Base-by-base conservation (phyloP, 2,329 filamentous ascomycete genomes). In the Neocucurbitaria cava region DNA sequence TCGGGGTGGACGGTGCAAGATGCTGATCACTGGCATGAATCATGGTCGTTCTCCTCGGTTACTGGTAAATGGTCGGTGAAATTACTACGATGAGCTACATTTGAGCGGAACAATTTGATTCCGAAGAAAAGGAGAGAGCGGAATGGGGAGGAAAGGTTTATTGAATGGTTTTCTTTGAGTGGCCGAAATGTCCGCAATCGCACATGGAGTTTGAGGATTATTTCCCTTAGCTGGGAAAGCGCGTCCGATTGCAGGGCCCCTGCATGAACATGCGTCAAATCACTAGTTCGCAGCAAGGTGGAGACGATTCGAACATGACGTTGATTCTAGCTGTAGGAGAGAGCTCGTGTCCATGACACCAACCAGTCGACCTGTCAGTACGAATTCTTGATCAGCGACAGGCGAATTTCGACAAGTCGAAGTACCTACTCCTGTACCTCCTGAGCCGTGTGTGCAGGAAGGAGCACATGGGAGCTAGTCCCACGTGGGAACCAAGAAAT, bases 41-140 rank as follows among this genome's bases (percentile, higher is more conserved):
- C 58, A 31, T 58, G 50, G 46, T 17, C n/a, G 41, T 23, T 38
- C 45, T 30, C 18, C 39, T 57, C 49, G 53, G 54, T 10, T 18
- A 17, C 11, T 20, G 40, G 21, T 5, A 1, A n/a, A 7, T 18
- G 13, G 20, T 42, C 24, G 55, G 50, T 48, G 50, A 40, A 47
- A 42, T 46, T 31, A 43, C 33, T 52, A 15, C 6, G 26, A 26
- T 15, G 39, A 46, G 15, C 31, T 40, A n/a, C 30, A 21, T 53
- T 78, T 17, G 43, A 21, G 44, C 52, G 41, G 51, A 24, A 40
- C 17, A 44, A 42, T 21, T 47, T 24, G 48, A 45, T 56, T n/a
- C 53, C 49, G 46, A 49, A 39, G 33, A 41, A 28, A 42, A 38
- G 39, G 30, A n/a, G n/a, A n/a, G n/a, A n/a, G n/a, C n/a, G n/a